phyloP scores from a whole-genome alignment of 345 rosid species.

The Euphorbia peplus region DNA sequence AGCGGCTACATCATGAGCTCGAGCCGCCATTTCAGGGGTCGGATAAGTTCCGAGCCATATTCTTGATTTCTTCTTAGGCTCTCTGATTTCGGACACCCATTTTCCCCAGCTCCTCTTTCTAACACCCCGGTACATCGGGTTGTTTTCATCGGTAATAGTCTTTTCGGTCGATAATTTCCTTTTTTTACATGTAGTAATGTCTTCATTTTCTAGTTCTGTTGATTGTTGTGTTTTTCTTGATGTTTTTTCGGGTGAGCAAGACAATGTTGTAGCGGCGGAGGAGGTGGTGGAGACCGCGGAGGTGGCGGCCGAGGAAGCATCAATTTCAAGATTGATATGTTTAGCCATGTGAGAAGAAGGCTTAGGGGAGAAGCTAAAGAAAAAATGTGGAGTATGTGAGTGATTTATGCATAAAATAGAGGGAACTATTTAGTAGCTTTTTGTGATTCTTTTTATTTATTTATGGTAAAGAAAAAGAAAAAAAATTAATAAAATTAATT shows the following conservation, averaged over 20 bases:
- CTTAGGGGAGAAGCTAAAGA: slow-evolving; percentile 19
- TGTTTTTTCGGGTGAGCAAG: slow-evolving; percentile 23
- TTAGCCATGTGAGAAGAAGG: slow-evolving; percentile 36
- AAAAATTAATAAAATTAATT: slow-evolving; percentile 2
- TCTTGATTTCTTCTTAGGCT: slow-evolving; percentile 74
- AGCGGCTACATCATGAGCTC: slow-evolving; percentile 79
- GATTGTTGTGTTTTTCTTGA: slow-evolving; percentile 36
- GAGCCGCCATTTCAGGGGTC: slow-evolving; percentile 81
- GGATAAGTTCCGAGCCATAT: slow-evolving; percentile 82
- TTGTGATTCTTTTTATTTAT: slow-evolving; percentile 26
- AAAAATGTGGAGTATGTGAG: slow-evolving; percentile 32
- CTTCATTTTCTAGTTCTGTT: not conserved
- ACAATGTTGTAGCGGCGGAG: slow-evolving; percentile 16
- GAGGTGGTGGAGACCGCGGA: slow-evolving; percentile 24
- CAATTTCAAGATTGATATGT: slow-evolving; percentile 43
- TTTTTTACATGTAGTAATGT: slow-evolving; percentile 18
- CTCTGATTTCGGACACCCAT: slow-evolving; percentile 85
- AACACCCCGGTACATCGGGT: slow-evolving; percentile 60
- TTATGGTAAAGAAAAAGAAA: not conserved
- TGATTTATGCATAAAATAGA: slow-evolving; percentile 26
- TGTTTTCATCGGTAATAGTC: slow-evolving; percentile 20
- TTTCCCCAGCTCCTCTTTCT: slow-evolving; percentile 85
- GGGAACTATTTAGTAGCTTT: slow-evolving; percentile 12
- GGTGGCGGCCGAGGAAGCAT: slow-evolving; percentile 29
- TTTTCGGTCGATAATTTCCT: too few relatives aligned